Evolutionary conservation across 495 filamentous ascomycete genomes (phyloP).

Genomic region (Saxispiralis lemnorum): DNA sequence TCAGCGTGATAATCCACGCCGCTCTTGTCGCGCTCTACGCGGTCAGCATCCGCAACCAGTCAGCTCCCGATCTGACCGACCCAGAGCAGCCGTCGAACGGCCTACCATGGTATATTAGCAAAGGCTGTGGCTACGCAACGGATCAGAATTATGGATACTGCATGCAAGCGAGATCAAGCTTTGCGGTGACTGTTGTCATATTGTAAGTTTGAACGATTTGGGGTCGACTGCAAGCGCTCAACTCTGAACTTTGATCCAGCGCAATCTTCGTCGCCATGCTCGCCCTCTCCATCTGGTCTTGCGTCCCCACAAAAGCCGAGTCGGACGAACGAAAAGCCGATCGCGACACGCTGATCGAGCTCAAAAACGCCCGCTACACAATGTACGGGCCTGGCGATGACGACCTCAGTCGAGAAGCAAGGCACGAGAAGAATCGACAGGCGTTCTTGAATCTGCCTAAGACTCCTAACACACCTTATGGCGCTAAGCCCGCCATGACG

Average conservation of each 20-base stretch:
- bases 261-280: constrained; percentile 19
- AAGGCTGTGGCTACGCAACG: constrained; percentile 50
- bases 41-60: constrained; percentile 52
- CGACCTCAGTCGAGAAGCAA: constrained; percentile 21
- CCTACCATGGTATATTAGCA: constrained; percentile 69
- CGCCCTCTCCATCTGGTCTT: constrained; percentile 20
- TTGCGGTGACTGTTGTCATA: constrained; percentile 52
- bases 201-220: constrained; percentile 38
- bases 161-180: constrained; percentile 55
- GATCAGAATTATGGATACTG: constrained; percentile 47
- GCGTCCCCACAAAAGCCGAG: constrained; percentile 18
- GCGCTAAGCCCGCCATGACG: constrained; percentile 21
- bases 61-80: constrained; percentile 65
- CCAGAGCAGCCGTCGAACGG: constrained; percentile 39
- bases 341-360: constrained; percentile 14
- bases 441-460: constrained; percentile 20
- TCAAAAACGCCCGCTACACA: constrained; percentile 12
- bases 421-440: constrained; percentile 26
- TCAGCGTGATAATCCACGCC: constrained; percentile 42
- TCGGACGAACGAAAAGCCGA: constrained; percentile 10
- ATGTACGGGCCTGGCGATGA: constrained; percentile 10
- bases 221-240: too few species aligned
- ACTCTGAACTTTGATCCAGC: constrained; percentile 6
- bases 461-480: constrained; percentile 19
- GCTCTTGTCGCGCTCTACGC: constrained; percentile 45